Evolutionary conservation across 768 basidiomycete genomes (phyloP).

Genomic region (Tulasnella sp.): DNA sequence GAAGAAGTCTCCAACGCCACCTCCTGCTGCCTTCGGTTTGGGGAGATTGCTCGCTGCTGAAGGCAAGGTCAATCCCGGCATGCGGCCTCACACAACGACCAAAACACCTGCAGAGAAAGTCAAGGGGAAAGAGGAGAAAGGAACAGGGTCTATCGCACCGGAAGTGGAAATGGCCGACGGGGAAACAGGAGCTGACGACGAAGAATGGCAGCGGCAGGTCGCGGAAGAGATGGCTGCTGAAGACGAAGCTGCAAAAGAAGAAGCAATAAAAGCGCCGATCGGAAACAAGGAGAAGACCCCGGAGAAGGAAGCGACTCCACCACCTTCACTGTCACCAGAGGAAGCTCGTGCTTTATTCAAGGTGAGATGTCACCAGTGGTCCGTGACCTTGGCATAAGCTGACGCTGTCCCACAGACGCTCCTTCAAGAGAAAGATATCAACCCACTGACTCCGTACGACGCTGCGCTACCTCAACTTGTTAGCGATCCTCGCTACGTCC

Average conservation of each 20-base stretch:
- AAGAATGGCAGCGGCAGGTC: constrained; percentile 66
- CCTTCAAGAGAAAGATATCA: constrained; percentile 81
- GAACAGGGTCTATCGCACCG: background rate
- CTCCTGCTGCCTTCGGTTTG: background rate
- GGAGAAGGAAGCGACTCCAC: constrained; percentile 34
- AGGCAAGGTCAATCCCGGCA: constrained; percentile 12
- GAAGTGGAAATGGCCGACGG: constrained; percentile 7
- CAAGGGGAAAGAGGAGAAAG: constrained; percentile 15
- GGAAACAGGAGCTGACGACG: constrained; percentile 38
- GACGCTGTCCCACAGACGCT: constrained; percentile 54
- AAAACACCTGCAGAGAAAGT: constrained; percentile 14
- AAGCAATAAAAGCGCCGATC: background rate
- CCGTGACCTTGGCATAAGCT: too few relatives aligned
- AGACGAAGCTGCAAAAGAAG: constrained; percentile 33
- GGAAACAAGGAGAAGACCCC: constrained; percentile 13
- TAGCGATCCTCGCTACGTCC: constrained; percentile 88
- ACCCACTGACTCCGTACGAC: constrained; percentile 92
- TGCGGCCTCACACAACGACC: background rate
- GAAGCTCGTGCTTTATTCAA: constrained; percentile 91
- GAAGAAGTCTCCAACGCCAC: constrained; percentile 5
- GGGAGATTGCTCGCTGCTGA: constrained; percentile 18
- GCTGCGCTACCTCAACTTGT: constrained; percentile 82
- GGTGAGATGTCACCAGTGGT: too few relatives aligned
- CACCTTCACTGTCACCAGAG: constrained; percentile 71
- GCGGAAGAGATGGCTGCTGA: constrained; percentile 58